Base-by-base conservation (phyloP, 345 rosid genomes). In the Eucalyptus melliodora region DNA sequence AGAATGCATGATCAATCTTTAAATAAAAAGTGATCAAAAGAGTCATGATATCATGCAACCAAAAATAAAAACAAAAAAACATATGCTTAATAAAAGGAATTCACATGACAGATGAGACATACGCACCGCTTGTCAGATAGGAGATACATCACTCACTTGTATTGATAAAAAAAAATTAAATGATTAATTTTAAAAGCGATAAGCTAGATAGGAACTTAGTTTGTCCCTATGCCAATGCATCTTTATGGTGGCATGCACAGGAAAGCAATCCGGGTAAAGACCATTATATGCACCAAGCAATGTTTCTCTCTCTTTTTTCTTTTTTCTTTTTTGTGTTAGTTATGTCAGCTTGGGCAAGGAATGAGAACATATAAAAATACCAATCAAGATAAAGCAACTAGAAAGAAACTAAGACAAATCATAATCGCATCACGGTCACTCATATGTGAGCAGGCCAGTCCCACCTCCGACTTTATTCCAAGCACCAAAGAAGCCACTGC, bases 381-480 rank as follows among this genome's bases (percentile, higher is more conserved):
- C 82, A 10, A 9, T 34, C 47, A 77, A 21, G 45, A 77, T 77
- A 40, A 27, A 30, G 81, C 60, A 47, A 50, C 49, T 26, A 51
- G 30, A 16, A 69, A 31, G 67, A 51, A 89, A 24, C 24, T 34
- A n/a, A 17, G 44, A 16, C 55, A 34, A 40, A 89, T 69, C 37
- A 62, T 56, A 47, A 55, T 23, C 5, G 77, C 77, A 16, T 65
- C 77, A 65, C 2, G 2, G 21, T 16, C 85, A 77, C 3, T 77
- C 85, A 12, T 72, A 62, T 27, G 42, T 37, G n/a, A 88, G 69
- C 56, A n/a, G 62, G 24, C 69, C 55, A 55, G 91, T 81, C 92
- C 92, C 90, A 97, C 99, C 99, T 98, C 99, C 45, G 99, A 93
- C 94, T 98, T 98, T 88, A 98, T 96, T 88, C 99, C 99, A 91